These are phyloP conservation scores for Gossypium schwendimanii DNA, from an alignment of 441 rosid genomes.

Conservation along the genomic window DNA sequence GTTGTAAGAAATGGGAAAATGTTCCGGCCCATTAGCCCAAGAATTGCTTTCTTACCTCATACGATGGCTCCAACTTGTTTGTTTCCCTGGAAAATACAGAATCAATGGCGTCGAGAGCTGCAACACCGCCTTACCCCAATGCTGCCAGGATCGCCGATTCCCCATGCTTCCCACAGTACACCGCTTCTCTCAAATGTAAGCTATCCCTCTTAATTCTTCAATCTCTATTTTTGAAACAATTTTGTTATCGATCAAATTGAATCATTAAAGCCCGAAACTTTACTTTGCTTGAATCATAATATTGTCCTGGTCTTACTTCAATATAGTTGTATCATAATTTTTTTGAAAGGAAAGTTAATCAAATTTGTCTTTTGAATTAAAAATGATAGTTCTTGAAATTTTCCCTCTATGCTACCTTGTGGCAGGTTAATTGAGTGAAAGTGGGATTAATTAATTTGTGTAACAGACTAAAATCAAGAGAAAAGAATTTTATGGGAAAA, in stretches of 20 bases:
- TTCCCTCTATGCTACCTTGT: neutral
- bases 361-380: neutral
- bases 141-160: conserved; percentile 84
- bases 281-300: neutral
- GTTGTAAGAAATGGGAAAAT: neutral
- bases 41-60: neutral
- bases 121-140: conserved; percentile 54
- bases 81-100: neutral
- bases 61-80: neutral
- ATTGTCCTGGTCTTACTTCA: neutral
- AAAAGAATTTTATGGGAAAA: too few species aligned
- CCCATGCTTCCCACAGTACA: conserved; percentile 63
- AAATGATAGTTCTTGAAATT: neutral
- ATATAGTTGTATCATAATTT: neutral
- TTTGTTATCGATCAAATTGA: neutral
- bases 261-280: neutral
- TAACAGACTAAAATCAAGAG: too few species aligned
- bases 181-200: conserved; percentile 85
- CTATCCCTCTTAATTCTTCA: neutral
- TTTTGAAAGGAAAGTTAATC: neutral
- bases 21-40: neutral
- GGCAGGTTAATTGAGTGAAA: neutral
- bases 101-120: conserved; percentile 46
- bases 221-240: neutral
- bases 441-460: neutral